These are phyloP conservation scores for Dactylellina drechsleri DNA, from an alignment of 2,329 filamentous ascomycete genomes.

Conservation along the genomic window DNA sequence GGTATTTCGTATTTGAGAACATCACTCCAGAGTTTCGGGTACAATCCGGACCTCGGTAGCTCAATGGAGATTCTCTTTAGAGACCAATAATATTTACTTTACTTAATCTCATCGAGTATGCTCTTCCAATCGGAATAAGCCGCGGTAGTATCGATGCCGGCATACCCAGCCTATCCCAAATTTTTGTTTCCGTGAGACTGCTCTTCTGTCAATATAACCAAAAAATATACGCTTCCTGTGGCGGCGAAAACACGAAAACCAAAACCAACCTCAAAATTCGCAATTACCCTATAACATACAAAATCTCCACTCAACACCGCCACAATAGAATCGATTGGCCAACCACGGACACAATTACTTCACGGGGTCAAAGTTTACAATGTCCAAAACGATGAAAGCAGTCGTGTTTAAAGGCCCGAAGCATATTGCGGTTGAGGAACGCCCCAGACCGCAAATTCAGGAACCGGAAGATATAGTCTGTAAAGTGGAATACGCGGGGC, in stretches of 20 bases:
- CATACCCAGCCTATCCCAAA: neutral
- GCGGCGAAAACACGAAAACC: neutral
- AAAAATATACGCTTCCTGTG: neutral
- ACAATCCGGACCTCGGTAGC: too few relatives aligned
- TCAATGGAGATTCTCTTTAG: too few relatives aligned
- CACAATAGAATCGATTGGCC: neutral
- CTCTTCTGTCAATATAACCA: too few relatives aligned
- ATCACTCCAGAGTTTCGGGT: too few relatives aligned
- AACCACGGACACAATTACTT: neutral
- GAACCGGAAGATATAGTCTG: constrained; percentile 80
- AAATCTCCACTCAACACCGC: constrained; percentile 15
- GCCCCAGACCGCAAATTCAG: constrained; percentile 79
- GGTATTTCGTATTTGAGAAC: too few relatives aligned
- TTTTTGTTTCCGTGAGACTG: neutral
- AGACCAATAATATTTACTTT: too few relatives aligned
- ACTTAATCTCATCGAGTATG: too few relatives aligned
- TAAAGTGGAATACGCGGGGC: constrained; percentile 81
- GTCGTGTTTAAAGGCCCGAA: constrained; percentile 85
- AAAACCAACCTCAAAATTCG: neutral
- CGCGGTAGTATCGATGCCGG: constrained; percentile 9
- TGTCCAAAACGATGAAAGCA: constrained; percentile 76
- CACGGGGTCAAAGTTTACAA: neutral
- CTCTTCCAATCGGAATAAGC: constrained; percentile 25
- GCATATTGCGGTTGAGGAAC: constrained; percentile 79
- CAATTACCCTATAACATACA: neutral